These are phyloP conservation scores for Rosa chinensis DNA, from an alignment of 306 rosid species.

Conservation along the genomic window DNA sequence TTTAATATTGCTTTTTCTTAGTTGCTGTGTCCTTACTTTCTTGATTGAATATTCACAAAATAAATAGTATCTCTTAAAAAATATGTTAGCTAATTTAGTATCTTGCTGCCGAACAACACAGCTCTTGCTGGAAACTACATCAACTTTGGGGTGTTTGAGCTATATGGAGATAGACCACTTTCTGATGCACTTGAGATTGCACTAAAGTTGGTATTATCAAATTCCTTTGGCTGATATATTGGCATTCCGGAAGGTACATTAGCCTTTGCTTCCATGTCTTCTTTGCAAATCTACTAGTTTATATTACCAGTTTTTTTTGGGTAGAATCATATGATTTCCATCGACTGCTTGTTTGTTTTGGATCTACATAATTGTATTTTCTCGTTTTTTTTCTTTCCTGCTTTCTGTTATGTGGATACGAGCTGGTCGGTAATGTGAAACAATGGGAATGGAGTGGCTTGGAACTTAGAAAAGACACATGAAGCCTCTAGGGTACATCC, in stretches of 20 bases:
- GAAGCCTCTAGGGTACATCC: background rate
- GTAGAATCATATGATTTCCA: background rate
- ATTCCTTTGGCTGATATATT: conserved; percentile 90
- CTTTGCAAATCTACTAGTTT: background rate
- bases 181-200: conserved; percentile 88
- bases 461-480: background rate
- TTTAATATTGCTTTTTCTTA: background rate
- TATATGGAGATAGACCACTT: conserved; percentile 92
- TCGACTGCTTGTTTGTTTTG: background rate
- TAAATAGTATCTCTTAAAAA: background rate
- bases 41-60: background rate
- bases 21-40: background rate
- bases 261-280: conserved; percentile 21
- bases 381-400: background rate
- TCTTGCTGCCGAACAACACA: conserved; percentile 36
- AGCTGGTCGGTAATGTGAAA: background rate
- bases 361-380: background rate
- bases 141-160: conserved; percentile 96
- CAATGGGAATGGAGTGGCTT: background rate
- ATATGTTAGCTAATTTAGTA: conserved; percentile 24
- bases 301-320: background rate
- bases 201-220: conserved; percentile 81
- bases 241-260: conserved; percentile 87
- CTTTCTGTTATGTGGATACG: background rate
- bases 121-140: conserved; percentile 97